A percentile compares a stretch with the other conserved stretches of the same genome.
Evolutionary conservation across 139 green algal genomes (phyloP).

Genomic region (Coelastrella sp.): DNA sequence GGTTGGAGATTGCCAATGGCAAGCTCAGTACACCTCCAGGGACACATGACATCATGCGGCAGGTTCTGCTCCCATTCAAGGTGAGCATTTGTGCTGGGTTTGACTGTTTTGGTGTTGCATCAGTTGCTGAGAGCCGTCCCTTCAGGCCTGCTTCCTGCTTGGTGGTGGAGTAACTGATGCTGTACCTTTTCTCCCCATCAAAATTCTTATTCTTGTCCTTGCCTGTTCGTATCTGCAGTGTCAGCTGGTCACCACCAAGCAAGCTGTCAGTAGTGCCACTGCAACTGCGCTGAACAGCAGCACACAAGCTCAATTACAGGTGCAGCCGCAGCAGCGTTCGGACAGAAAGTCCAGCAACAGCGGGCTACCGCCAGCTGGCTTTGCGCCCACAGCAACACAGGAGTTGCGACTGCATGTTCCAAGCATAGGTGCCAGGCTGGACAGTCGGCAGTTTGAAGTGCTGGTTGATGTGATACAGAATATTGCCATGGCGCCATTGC

Average conservation of each 20-base stretch:
- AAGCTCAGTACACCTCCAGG: constrained; percentile 55
- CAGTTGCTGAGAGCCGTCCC: no score
- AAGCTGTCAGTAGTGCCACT: constrained; percentile 33
- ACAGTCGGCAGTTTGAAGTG: constrained; percentile 79
- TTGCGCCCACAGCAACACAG: constrained; percentile 11
- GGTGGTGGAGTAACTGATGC: no score
- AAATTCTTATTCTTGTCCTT: no score
- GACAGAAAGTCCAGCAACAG: constrained; percentile 17
- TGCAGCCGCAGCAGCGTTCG: not conserved
- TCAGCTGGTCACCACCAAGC: constrained; percentile 39
- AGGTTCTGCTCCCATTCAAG: constrained; percentile 52
- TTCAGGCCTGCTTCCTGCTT: no score
- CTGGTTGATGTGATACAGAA: constrained; percentile 72
- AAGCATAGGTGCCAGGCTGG: constrained; percentile 57
- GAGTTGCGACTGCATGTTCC: constrained; percentile 43
- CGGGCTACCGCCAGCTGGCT: not conserved
- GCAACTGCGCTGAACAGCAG: constrained; percentile 25
- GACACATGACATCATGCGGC: constrained; percentile 52
- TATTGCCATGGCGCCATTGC: constrained; percentile 53
- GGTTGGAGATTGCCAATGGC: constrained; percentile 61
- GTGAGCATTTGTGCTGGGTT: no score
- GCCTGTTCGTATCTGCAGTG: constrained; percentile 21
- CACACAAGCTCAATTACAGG: constrained; percentile 1
- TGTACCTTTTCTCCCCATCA: no score
- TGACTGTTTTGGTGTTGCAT: no score